These are phyloP conservation scores for Leccinum cinnamomeum DNA, from an alignment of 1,284 basidiomycete genomes.

Conservation along the genomic window DNA sequence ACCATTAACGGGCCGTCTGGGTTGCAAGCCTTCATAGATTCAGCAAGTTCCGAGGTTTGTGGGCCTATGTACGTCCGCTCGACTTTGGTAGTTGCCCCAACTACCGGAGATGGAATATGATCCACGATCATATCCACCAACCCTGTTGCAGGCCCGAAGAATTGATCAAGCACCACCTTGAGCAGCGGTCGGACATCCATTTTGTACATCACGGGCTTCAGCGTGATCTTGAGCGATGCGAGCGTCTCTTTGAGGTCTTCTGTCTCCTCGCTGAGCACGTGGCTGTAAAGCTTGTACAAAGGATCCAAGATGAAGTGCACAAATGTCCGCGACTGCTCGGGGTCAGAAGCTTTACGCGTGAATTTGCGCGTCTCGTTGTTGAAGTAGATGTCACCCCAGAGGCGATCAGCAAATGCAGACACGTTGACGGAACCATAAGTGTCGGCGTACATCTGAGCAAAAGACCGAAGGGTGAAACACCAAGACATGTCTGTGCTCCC, in stretches of 20 bases:
- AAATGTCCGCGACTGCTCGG: conserved; percentile 84
- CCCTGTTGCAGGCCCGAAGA: conserved; percentile 90
- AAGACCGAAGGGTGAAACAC: conserved; percentile 95
- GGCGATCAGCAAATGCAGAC: conserved; percentile 72
- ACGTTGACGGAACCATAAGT: conserved; percentile 77
- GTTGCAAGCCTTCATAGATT: conserved; percentile 82
- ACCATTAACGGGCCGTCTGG: conserved; percentile 88
- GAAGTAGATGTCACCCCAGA: conserved; percentile 99
- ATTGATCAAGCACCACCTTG: conserved; percentile 92
- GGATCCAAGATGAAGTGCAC: conserved; percentile 97
- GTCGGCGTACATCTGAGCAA: conserved; percentile 96
- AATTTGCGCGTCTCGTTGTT: conserved; percentile 85
- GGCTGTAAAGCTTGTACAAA: conserved; percentile 95
- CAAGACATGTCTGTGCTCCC: conserved; percentile 97
- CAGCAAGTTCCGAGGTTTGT: conserved; percentile 74
- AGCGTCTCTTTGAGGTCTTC: conserved; percentile 83
- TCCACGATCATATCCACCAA: conserved; percentile 92
- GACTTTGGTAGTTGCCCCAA: conserved; percentile 73
- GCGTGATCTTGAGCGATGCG: conserved; percentile 75
- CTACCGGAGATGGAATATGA: conserved; percentile 83
- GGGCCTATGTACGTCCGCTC: conserved; percentile 86
- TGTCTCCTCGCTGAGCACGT: conserved; percentile 91
- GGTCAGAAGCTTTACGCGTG: conserved; percentile 78
- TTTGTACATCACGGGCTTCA: conserved; percentile 95
- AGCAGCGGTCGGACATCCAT: conserved; percentile 96